Conservation (phyloP, 2,329 filamentous ascomycete genomes). For the Nemania sp. region DNA sequence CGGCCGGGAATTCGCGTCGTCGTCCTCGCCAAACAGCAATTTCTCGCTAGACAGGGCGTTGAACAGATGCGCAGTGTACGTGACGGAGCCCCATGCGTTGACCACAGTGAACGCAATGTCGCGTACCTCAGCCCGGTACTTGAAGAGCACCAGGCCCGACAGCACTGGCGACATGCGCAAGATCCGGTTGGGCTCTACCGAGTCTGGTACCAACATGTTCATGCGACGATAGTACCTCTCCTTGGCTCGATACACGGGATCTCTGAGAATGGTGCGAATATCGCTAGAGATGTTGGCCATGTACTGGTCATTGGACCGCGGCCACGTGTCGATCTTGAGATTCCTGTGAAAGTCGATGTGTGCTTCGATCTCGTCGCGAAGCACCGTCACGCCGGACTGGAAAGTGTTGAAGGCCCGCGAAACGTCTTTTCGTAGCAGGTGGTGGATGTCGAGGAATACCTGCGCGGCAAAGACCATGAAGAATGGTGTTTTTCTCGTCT, state of each 20-base stretch:
- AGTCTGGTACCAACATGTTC: constrained; percentile 1
- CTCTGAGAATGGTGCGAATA: constrained; percentile 43
- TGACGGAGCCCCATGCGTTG: constrained; percentile 56
- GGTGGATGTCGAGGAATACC: constrained; percentile 56
- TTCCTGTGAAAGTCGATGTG: constrained; percentile 50
- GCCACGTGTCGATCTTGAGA: constrained; percentile 49
- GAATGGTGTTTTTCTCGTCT: constrained; percentile 50
- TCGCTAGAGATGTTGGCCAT: constrained; percentile 34
- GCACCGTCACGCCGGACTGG: constrained; percentile 28
- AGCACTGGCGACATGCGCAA: constrained; percentile 53
- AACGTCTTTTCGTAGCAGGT: constrained; percentile 44
- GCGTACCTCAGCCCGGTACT: constrained; percentile 49
- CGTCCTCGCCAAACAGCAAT: constrained; percentile 34
- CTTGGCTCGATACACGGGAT: constrained; percentile 42
- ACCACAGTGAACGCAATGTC: constrained; percentile 51
- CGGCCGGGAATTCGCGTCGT: background rate
- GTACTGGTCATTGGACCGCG: constrained; percentile 45
- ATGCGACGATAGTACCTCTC: constrained; percentile 8
- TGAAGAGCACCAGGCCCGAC: constrained; percentile 54
- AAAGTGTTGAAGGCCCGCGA: constrained; percentile 27
- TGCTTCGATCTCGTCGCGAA: constrained; percentile 43
- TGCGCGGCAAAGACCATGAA: constrained; percentile 56
- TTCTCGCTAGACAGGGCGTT: constrained; percentile 53
- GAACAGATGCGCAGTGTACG: constrained; percentile 56
- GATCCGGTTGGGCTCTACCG: constrained; percentile 45